Evolutionary conservation across 805 yeast genomes (phyloP).

Genomic region (Wickerhamiella azyma): DNA sequence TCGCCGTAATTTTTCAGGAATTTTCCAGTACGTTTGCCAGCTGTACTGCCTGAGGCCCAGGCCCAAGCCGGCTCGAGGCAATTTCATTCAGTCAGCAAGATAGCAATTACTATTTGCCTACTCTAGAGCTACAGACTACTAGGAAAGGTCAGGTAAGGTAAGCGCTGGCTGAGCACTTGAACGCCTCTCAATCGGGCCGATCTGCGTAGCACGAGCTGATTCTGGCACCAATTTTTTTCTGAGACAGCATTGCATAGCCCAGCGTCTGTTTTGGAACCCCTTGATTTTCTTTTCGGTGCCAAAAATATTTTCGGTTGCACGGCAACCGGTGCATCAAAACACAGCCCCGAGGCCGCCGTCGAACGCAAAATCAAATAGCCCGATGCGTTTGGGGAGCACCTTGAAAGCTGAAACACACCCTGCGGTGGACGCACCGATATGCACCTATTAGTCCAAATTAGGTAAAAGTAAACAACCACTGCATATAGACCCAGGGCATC

Average conservation of each 20-base stretch:
- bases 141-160: too few species aligned
- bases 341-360: neutral
- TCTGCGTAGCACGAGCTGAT: too few species aligned
- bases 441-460: neutral
- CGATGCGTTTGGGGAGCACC: neutral
- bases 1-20: neutral
- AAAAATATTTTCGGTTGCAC: neutral
- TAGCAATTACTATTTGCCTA: neutral
- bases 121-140: too few species aligned
- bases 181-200: too few species aligned
- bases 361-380: neutral
- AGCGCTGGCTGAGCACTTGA: too few species aligned
- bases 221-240: too few species aligned
- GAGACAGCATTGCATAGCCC: neutral
- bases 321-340: neutral
- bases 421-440: neutral
- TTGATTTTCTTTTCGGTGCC: neutral
- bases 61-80: neutral
- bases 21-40: slow-evolving; percentile 9
- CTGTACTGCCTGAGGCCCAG: neutral
- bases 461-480: slow-evolving; percentile 6
- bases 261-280: neutral
- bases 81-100: neutral
- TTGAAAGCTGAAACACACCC: neutral
- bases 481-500: neutral